These are phyloP conservation scores for Physaria fendleri DNA, from an alignment of 345 rosid species.

Conservation along the genomic window DNA sequence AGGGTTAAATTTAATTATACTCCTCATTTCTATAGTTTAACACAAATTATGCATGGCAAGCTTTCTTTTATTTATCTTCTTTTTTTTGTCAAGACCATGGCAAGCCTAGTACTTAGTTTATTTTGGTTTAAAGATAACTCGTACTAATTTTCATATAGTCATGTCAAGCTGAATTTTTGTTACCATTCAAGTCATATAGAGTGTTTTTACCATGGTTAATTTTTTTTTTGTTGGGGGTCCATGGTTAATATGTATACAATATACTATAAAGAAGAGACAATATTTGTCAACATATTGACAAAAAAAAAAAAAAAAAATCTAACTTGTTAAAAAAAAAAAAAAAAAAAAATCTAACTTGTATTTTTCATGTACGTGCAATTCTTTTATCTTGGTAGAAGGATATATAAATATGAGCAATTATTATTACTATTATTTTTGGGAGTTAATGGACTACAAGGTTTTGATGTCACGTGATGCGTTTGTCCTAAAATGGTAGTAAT, in stretches of 20 bases:
- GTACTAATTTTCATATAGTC: not conserved
- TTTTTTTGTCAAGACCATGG: no score
- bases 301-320: no score
- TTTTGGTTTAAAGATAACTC: no score
- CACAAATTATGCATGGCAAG: not conserved
- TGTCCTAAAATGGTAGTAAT: not conserved
- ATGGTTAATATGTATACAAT: not conserved
- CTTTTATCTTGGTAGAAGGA: not conserved
- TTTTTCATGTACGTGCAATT: not conserved
- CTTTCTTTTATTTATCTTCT: no score
- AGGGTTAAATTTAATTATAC: no score
- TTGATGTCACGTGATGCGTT: constrained; percentile 11
- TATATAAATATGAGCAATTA: not conserved
- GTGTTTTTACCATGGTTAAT: not conserved
- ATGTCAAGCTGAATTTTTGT: not conserved
- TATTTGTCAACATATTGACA: not conserved
- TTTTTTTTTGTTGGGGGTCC: no score
- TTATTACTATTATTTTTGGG: not conserved
- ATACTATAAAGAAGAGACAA: not conserved
- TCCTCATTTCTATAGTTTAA: no score
- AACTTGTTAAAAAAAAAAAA: not conserved
- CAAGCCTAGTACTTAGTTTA: no score
- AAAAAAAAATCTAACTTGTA: not conserved
- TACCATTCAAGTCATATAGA: not conserved
- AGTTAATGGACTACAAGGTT: not conserved